Conservation (phyloP, 495 filamentous ascomycete genomes). For the Lophium mytilinum region DNA sequence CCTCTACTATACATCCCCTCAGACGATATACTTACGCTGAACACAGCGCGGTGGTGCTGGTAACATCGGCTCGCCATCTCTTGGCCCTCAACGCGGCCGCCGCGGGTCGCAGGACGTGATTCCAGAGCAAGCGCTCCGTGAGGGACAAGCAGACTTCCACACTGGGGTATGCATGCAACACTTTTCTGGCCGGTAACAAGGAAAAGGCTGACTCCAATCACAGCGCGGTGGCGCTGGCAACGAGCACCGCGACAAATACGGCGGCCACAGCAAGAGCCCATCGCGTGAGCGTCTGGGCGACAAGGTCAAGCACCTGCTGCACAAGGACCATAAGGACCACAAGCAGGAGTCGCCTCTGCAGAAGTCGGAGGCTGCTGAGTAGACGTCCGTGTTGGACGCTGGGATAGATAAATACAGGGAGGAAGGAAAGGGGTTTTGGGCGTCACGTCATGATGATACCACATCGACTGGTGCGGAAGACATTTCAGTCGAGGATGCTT, state of each 20-base stretch:
- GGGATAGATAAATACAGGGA: too few relatives aligned
- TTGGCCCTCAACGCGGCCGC: slow-evolving; percentile 4
- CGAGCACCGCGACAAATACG: slow-evolving; percentile 33
- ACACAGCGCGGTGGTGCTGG: slow-evolving; percentile 31
- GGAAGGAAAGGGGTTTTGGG: too few relatives aligned
- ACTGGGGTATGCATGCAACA: slow-evolving; percentile 30
- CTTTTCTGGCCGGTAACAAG: not conserved
- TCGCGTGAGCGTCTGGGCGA: slow-evolving; percentile 23
- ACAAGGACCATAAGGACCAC: slow-evolving; percentile 20
- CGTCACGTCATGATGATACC: too few relatives aligned
- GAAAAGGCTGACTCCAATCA: not conserved
- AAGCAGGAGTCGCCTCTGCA: slow-evolving; percentile 3
- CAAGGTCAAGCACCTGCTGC: slow-evolving; percentile 31
- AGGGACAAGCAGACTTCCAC: slow-evolving; percentile 34
- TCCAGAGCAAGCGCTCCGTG: slow-evolving; percentile 30
- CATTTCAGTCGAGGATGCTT: too few relatives aligned
- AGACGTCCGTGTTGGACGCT: not conserved
- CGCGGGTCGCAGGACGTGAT: slow-evolving; percentile 24
- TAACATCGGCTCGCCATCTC: slow-evolving; percentile 25
- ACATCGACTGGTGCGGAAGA: too few relatives aligned
- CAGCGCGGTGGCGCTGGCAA: slow-evolving; percentile 34
- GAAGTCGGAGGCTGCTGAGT: slow-evolving; percentile 4
- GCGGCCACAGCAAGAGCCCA: slow-evolving; percentile 30
- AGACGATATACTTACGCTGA: slow-evolving; percentile 1
- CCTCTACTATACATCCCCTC: not conserved